Conservation (phyloP, 805 yeast species). For the Yarrowia sp. region DNA sequence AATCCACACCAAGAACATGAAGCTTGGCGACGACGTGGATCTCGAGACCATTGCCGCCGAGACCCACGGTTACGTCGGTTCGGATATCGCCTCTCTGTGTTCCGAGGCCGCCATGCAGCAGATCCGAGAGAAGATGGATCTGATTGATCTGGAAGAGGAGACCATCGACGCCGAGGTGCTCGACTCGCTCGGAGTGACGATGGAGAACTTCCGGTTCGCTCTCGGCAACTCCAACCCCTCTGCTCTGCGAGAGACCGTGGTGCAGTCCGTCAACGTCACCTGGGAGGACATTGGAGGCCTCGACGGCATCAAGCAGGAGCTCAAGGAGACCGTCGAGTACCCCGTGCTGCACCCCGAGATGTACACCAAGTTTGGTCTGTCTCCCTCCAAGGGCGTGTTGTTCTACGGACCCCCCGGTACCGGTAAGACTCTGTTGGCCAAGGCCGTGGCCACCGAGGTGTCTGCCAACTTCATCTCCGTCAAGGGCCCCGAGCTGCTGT, state of each 20-base stretch:
- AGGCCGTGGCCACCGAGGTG: slow-evolving; percentile 99
- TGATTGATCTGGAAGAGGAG: slow-evolving; percentile 93
- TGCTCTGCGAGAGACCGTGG: slow-evolving; percentile 98
- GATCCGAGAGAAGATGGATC: slow-evolving; percentile 98
- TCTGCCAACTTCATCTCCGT: slow-evolving; percentile 98
- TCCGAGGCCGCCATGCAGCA: slow-evolving; percentile 99
- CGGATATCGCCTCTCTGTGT: slow-evolving; percentile 97
- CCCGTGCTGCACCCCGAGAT: slow-evolving; percentile 99
- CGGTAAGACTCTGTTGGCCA: slow-evolving; percentile 97
- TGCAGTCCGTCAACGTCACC: slow-evolving; percentile 96
- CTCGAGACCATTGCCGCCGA: slow-evolving; percentile 94
- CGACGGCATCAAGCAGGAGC: slow-evolving; percentile 93
- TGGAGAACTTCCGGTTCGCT: slow-evolving; percentile 98
- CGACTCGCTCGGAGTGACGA: slow-evolving; percentile 95
- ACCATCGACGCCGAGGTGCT: slow-evolving; percentile 97
- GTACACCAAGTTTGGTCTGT: slow-evolving; percentile 95
- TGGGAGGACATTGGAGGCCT: slow-evolving; percentile 99
- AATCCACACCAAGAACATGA: slow-evolving; percentile 99
- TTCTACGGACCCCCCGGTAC: slow-evolving; percentile 99
- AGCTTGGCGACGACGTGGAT: slow-evolving; percentile 92
- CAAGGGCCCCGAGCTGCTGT: slow-evolving; percentile 93
- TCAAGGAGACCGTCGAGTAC: slow-evolving; percentile 98
- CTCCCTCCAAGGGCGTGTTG: slow-evolving; percentile 98
- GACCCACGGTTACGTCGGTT: slow-evolving; percentile 99
- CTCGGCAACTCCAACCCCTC: slow-evolving; percentile 98